Percentiles rank a stretch among this genome's conserved stretches.
phyloP scores from a whole-genome alignment of 1,284 basidiomycete species.

The Dichomitus squalens region DNA sequence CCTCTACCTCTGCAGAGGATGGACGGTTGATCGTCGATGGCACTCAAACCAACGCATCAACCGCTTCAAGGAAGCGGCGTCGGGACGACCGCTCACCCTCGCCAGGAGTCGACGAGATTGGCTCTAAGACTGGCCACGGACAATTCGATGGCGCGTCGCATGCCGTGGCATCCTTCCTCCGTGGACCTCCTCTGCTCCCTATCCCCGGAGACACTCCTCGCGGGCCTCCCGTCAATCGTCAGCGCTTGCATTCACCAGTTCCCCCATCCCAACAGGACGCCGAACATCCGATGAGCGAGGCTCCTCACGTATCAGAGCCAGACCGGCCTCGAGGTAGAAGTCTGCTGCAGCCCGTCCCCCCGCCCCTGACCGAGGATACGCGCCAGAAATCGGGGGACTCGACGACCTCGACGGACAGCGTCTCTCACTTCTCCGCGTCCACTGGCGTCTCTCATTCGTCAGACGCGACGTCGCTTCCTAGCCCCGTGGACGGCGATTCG shows the following conservation, averaged over 20 bases:
- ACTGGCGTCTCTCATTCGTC: background rate
- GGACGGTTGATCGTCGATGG: background rate
- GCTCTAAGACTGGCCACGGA: slow-evolving; percentile 29
- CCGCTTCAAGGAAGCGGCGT: slow-evolving; percentile 45
- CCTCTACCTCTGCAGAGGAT: background rate
- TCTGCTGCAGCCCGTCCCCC: background rate
- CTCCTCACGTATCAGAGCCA: no score
- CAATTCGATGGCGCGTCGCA: slow-evolving; percentile 56
- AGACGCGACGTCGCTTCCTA: slow-evolving; percentile 9
- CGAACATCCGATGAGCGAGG: background rate
- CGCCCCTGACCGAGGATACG: background rate
- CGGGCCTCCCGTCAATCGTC: slow-evolving; percentile 44
- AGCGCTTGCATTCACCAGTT: slow-evolving; percentile 41
- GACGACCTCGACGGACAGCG: slow-evolving; percentile 11
- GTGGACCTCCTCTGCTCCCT: slow-evolving; percentile 39
- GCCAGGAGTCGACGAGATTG: background rate
- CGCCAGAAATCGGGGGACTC: slow-evolving; percentile 24
- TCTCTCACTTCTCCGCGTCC: slow-evolving; percentile 8
- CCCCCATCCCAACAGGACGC: background rate
- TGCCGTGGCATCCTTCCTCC: slow-evolving; percentile 57
- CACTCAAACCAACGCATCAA: no score
- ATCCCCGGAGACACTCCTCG: slow-evolving; percentile 33
- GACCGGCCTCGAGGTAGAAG: no score
- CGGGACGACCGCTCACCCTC: slow-evolving; percentile 51
- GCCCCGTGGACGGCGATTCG: slow-evolving; percentile 4